A percentile compares a stretch with the other conserved stretches of the same genome.
phyloP scores from a whole-genome alignment of 2,329 filamentous ascomycete genomes.

The Fusarium verrucosum region DNA sequence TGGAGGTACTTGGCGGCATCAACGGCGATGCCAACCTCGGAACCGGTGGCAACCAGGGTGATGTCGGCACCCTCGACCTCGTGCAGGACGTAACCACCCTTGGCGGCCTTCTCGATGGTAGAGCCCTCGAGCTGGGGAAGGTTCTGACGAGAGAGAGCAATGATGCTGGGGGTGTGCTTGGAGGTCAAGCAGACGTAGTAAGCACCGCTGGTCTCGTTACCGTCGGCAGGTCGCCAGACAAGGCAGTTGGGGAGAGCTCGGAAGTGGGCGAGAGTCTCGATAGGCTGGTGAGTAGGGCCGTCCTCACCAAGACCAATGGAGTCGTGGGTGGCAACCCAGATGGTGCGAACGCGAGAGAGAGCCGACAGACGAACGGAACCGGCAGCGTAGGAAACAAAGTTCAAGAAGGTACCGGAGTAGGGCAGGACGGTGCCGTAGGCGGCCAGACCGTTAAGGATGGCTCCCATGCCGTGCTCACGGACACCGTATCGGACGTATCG shows the following conservation, averaged over 20 bases:
- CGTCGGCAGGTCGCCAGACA: slow-evolving; percentile 98
- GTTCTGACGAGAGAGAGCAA: slow-evolving; percentile 97
- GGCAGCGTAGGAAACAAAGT: slow-evolving; percentile 98
- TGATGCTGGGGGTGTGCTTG: slow-evolving; percentile 88
- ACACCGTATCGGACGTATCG: slow-evolving; percentile 95
- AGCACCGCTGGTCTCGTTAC: slow-evolving; percentile 96
- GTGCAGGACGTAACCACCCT: slow-evolving; percentile 93
- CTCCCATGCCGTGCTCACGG: slow-evolving; percentile 91
- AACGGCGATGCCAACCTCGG: slow-evolving; percentile 92
- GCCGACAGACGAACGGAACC: slow-evolving; percentile 94
- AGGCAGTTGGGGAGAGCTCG: slow-evolving; percentile 98
- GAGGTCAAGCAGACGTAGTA: slow-evolving; percentile 96
- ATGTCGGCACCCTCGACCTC: slow-evolving; percentile 86
- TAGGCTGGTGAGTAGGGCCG: slow-evolving; percentile 97
- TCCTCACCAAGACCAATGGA: slow-evolving; percentile 99
- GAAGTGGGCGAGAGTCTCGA: slow-evolving; percentile 98
- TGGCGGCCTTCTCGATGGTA: slow-evolving; percentile 85
- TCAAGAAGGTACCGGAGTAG: slow-evolving; percentile 95
- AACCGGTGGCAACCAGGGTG: slow-evolving; percentile 93
- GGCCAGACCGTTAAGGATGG: slow-evolving; percentile 92
- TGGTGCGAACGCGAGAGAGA: slow-evolving; percentile 86
- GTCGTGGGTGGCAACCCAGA: slow-evolving; percentile 98
- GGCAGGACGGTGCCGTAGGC: slow-evolving; percentile 96
- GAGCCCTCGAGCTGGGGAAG: slow-evolving; percentile 97
- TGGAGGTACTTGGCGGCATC: slow-evolving; percentile 92